A percentile compares a stretch with the other conserved stretches of the same genome.
Conservation (phyloP, 192 early-diverging fungal species). For the Backusella circina region DNA sequence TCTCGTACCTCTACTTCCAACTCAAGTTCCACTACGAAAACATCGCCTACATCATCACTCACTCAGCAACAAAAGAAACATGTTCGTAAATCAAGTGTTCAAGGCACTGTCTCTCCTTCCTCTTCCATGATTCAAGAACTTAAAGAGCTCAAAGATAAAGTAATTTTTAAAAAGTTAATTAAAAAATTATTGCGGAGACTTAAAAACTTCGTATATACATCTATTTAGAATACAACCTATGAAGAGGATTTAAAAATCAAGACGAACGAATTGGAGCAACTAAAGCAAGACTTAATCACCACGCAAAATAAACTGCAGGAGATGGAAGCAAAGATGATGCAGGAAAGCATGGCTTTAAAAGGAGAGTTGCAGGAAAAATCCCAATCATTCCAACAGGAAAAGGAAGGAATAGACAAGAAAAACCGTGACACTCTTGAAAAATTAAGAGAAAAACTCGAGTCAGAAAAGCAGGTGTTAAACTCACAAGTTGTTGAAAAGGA, state of each 20-base stretch:
- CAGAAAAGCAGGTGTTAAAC: constrained; percentile 5
- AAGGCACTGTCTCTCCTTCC: not conserved
- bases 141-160: not conserved
- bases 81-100: not conserved
- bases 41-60: not conserved
- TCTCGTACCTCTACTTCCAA: not conserved
- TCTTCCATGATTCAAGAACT: not conserved
- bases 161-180: not conserved
- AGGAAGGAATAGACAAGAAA: constrained; percentile 8
- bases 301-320: not conserved
- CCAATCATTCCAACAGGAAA: constrained; percentile 13
- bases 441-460: constrained; percentile 18
- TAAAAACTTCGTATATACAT: not conserved
- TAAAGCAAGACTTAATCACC: not conserved
- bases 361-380: constrained; percentile 3
- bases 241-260: constrained; percentile 5
- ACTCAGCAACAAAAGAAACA: not conserved
- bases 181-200: not conserved
- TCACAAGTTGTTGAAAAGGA: not conserved
- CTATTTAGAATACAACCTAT: not conserved
- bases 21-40: not conserved
- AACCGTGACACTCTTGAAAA: constrained; percentile 15
- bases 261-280: not conserved
- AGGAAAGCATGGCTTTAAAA: constrained; percentile 1
- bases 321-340: not conserved